These are phyloP conservation scores for Coemansia sp. DNA, from an alignment of 192 early-diverging fungal genomes.

Conservation along the genomic window DNA sequence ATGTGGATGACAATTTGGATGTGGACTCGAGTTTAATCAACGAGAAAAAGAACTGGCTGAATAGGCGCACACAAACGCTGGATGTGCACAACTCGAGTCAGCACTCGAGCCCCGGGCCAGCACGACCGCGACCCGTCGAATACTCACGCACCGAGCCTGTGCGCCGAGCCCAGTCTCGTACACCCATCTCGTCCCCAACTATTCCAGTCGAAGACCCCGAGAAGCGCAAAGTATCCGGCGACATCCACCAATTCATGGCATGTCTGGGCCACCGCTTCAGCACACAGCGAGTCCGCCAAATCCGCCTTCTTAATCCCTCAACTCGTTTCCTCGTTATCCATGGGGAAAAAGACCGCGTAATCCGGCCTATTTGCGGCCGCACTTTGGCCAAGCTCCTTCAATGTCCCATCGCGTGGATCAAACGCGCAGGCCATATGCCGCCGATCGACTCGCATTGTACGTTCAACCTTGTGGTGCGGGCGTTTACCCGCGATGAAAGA, in stretches of 20 bases:
- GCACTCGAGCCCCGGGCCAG: constrained; percentile 2
- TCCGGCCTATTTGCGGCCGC: constrained; percentile 43
- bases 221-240: constrained; percentile 31
- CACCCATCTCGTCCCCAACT: not conserved
- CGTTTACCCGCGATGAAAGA: constrained; percentile 27
- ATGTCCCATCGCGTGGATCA: constrained; percentile 43
- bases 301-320: constrained; percentile 20
- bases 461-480: constrained; percentile 46
- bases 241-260: constrained; percentile 53
- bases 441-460: constrained; percentile 48
- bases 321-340: constrained; percentile 51
- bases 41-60: not conserved
- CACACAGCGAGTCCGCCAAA: constrained; percentile 20
- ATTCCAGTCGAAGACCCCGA: not conserved
- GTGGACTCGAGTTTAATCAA: not conserved
- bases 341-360: constrained; percentile 50
- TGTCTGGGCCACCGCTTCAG: constrained; percentile 46
- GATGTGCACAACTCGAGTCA: not conserved
- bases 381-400: constrained; percentile 37
- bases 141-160: not conserved
- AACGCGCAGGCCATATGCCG: constrained; percentile 49
- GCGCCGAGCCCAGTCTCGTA: not conserved
- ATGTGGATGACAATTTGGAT: not conserved
- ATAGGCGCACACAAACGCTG: not conserved
- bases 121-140: not conserved